Base-by-base conservation (phyloP, 495 filamentous ascomycete genomes). In the Peziza echinospora region DNA sequence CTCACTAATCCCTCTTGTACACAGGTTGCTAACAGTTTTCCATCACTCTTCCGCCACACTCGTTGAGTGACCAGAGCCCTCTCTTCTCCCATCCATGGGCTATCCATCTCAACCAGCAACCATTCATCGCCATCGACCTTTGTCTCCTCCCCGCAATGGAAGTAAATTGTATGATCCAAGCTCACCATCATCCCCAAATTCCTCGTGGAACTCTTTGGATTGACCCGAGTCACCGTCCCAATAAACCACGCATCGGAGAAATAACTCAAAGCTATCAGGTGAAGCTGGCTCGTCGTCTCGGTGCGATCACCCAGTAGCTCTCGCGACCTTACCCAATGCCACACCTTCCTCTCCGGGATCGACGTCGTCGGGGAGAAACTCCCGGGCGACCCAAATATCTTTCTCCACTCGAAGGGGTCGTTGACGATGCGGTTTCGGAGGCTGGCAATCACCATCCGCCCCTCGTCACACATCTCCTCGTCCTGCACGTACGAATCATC, bases 141-240 rank as follows among this genome's bases (percentile, higher is more conserved):
- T 59, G 93, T 83, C 24, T 70, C 71, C 52, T 68, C 64, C 30
- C 84, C 82, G 53, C 80, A 76, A 55, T 97, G 91, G 63, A 97
- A 97, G 62, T 91, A 93, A 40, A 97, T 93, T 2, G 76, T 79
- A 64, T 89, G 84, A 61, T 97, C 89, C 19, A 97, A 64, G 46
- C 78, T 84, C 47, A 96, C 84, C 81, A 94, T 87, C 86, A 97
- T 96, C 8, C 89, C 83, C 13, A 97, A 65, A 56, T 67, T 60
- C 9, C 71, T 69, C 37, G 64, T 58, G 2, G 51, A 21, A 11
- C 40, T 41, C 23, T 25, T 40, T 2, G 43, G 26, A 50, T 60
- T 60, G 41, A 52, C 62, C 5, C 78, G 72, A 4, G 73, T 62
- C 17, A 92, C 72, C n/a, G 84, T 92, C 5, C 80, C 84, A 59